Base-by-base conservation (phyloP, 257 asterid genomes). In the Solanum megistacrolobum region DNA sequence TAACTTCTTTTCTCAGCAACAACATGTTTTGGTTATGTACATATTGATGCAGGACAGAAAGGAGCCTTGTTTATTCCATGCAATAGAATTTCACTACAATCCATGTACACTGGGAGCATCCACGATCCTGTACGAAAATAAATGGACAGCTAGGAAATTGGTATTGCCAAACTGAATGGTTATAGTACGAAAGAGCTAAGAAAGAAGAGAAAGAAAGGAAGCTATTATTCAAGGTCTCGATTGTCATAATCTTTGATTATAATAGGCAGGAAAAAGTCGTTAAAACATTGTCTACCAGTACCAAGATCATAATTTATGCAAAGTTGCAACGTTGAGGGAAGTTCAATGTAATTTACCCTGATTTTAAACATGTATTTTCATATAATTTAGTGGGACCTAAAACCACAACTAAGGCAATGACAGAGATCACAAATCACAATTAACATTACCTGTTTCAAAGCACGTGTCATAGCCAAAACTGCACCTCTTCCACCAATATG, bases 401-500 rank as follows among this genome's bases (percentile, higher is more conserved):
- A 52, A 48, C 35, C 58, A 76, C 21, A 39, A n/a, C 83, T 31
- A 76, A 76, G 58, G 1, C 34, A 81, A 81, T 46, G 85, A 81
- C 41, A 48, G 36, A 73, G 69, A 36, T 39, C 58, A 36, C 46
- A 20, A 73, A 20, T 20, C 46, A 48, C 36, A 38, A 66, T 39
- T 85, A 27, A 46, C 18, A 76, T 83, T 79, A 94, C 99, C 98
- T 96, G 98, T 85, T 93, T 89, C 89, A 97, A 86, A 88, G 99
- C 98, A 87, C 98, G 96, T 43, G 92, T 89, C 98, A 97, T 97
- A 87, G 99, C 98, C 89, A 97, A 92, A 87, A 93, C 29, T 74
- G 99, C 99, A 75, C 99, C 99, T 93, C 95, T 92, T 89, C 99
- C 99, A 90, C 92, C 95, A 55, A 89, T 92, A 76, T 95, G 98